Conservation (phyloP, 1,139 yeast genomes). For the Sugiyamaella sp. region DNA sequence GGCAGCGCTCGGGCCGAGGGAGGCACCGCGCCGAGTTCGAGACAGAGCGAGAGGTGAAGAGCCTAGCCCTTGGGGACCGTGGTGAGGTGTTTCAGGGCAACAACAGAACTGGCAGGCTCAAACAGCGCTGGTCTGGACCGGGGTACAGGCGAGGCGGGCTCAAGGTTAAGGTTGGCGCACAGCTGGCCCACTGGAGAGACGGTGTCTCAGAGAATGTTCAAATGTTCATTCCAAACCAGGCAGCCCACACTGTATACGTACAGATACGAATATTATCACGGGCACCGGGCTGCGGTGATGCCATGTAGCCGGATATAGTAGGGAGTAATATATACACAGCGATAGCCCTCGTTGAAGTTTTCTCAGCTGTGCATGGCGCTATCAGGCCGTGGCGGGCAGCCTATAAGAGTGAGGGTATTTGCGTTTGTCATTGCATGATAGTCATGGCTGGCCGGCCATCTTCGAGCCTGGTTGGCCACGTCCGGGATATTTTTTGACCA, state of each 20-base stretch:
- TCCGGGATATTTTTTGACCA: not conserved
- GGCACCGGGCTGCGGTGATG: not conserved
- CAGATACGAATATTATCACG: not conserved
- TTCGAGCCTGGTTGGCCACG: not conserved
- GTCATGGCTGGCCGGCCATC: not conserved
- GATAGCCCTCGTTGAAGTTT: not conserved
- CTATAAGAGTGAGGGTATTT: not conserved
- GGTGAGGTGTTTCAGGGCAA: not conserved
- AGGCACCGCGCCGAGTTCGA: not conserved
- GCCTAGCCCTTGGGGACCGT: not conserved
- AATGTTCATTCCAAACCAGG: not conserved
- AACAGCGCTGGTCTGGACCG: conserved; percentile 2
- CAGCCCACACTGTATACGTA: not conserved
- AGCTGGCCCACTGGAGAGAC: not conserved
- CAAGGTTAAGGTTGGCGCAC: conserved; percentile 2
- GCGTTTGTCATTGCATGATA: not conserved
- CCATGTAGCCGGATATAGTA: not conserved
- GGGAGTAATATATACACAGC: not conserved
- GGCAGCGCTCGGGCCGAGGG: not conserved
- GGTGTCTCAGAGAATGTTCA: not conserved
- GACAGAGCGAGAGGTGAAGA: not conserved
- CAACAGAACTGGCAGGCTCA: not conserved
- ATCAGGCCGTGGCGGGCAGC: not conserved
- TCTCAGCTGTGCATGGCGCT: not conserved
- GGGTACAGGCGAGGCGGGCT: not conserved